Conservation (phyloP, 495 filamentous ascomycete species). For the Aspergillus heteromorphus region DNA sequence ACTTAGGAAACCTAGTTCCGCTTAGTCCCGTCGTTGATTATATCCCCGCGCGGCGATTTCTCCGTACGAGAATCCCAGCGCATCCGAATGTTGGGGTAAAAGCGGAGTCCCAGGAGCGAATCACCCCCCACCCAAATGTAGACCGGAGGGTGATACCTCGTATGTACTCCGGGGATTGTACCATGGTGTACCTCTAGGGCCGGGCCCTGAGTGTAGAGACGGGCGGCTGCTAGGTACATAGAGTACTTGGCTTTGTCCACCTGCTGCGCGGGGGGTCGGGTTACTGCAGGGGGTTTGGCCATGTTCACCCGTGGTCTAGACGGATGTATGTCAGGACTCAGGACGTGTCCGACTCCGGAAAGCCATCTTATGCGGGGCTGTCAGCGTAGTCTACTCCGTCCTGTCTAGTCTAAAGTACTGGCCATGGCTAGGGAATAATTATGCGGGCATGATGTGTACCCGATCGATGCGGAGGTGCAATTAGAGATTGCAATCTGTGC, state of each 20-base stretch:
- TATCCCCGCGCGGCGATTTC: neutral
- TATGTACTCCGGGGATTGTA: neutral
- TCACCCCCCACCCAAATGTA: neutral
- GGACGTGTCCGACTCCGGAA: neutral
- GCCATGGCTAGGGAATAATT: neutral
- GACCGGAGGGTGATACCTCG: neutral
- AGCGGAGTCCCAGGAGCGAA: neutral
- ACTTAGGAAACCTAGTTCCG: neutral
- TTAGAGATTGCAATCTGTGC: neutral
- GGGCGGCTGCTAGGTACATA: neutral
- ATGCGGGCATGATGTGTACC: neutral
- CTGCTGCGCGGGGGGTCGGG: neutral
- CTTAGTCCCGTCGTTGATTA: neutral
- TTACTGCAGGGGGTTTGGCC: neutral
- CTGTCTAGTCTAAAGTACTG: too few species aligned
- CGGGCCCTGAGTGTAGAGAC: neutral
- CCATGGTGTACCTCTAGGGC: neutral
- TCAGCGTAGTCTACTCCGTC: neutral
- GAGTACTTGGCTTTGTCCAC: neutral
- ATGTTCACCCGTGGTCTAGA: neutral
- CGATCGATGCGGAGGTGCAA: neutral
- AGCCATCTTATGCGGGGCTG: neutral
- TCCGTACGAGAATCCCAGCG: neutral
- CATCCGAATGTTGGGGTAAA: slow-evolving; percentile 1
- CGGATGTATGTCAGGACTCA: neutral